phyloP scores from a whole-genome alignment of 2,329 filamentous ascomycete genomes.

The Lecanicillium sp. region DNA sequence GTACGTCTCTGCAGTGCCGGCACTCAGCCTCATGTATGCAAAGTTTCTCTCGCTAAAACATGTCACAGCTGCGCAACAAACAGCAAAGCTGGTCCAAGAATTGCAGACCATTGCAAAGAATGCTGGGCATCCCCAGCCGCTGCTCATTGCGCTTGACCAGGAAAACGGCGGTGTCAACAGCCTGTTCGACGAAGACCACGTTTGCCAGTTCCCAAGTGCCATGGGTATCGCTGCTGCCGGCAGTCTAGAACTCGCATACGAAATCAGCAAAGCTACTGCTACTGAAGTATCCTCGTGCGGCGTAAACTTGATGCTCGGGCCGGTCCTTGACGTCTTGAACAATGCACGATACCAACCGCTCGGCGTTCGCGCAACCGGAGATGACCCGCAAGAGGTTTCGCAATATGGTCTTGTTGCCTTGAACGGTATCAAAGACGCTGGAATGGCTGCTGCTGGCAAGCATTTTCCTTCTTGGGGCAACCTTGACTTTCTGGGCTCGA shows the following conservation, averaged over 20 bases:
- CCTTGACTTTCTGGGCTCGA: conserved; percentile 84
- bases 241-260: conserved; percentile 74
- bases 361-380: conserved; percentile 80
- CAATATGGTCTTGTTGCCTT: conserved; percentile 86
- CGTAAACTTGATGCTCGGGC: conserved; percentile 91
- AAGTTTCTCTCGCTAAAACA: conserved; percentile 12
- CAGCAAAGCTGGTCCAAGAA: conserved; percentile 79
- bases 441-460: conserved; percentile 83
- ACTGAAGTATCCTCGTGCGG: conserved; percentile 88
- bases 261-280: conserved; percentile 86
- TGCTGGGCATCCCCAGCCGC: conserved; percentile 79
- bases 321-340: conserved; percentile 86
- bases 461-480: conserved; percentile 97
- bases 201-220: conserved; percentile 91
- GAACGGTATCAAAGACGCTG: conserved; percentile 87
- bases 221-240: conserved; percentile 96
- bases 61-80: conserved; percentile 74
- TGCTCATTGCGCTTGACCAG: conserved; percentile 88
- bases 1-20: conserved; percentile 35
- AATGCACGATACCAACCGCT: conserved; percentile 87
- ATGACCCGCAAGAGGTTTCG: conserved; percentile 91
- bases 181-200: conserved; percentile 89
- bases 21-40: conserved; percentile 9
- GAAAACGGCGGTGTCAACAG: conserved; percentile 98
- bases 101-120: conserved; percentile 87